Evolutionary conservation across 371 early-diverging fungal genomes (phyloP), one percentile per base, ranked within the genome.

Genomic region (Mucor saturninus): DNA sequence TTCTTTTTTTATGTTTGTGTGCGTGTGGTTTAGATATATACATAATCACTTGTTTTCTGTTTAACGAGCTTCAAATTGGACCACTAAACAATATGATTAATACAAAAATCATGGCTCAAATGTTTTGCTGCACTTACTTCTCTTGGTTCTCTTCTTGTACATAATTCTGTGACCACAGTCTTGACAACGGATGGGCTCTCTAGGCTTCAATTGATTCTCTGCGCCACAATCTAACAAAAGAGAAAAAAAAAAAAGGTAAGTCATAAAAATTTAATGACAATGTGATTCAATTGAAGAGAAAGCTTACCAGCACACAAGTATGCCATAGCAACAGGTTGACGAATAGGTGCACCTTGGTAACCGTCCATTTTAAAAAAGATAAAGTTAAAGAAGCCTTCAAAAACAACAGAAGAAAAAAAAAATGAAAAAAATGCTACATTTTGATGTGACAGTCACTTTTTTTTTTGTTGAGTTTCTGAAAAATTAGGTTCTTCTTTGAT

Each of bases 121-220:
- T 37, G 3, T n/a, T 30, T 37, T 8, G 21, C 15, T 14, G 53
- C 3, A 77, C 91, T 58, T 84, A 94, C 95, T 96, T 84, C 95
- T 78, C 83, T 88, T 92, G 51, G 98, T 97, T 65, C 98, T 88
- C 86, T 94, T 94, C 85, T 97, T 98, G 83, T 96, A 95, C 91
- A 98, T 89, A 67, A 98, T 94, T 72, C 98, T 84, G 83, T 95
- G 93, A 26, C 98, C 97, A 73, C 97, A 97, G 65, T 95, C 94
- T 57, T 90, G 90, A 84, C 97, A 98, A 71, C 96, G 94, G 61
- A 98, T 95, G 49, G 97, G 94, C 72, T 97, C 98, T 71, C 89
- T 83, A 42, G 95, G 95, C 74, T 93, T 95, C 67, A 97, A 87
- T 53, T 91, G 91, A 80, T 95, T 97, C 72, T 93, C 91, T 21